phyloP scores from a whole-genome alignment of 495 filamentous ascomycete species.

The Neurospora sp. region DNA sequence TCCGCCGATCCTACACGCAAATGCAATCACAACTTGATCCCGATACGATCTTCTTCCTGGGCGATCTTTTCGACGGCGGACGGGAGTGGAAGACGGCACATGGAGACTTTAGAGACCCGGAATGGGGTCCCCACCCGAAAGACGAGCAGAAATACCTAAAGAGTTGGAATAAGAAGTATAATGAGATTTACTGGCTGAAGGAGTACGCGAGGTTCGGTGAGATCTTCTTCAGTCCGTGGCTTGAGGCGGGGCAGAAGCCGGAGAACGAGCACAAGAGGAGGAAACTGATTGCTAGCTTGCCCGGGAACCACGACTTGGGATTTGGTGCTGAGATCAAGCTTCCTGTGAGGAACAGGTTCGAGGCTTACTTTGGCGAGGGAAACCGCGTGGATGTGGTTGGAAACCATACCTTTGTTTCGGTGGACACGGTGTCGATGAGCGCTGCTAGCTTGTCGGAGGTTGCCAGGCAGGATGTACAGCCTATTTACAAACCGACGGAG shows the following conservation, averaged over 20 bases:
- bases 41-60: constrained; percentile 79
- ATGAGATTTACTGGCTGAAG: constrained; percentile 66
- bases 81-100: constrained; percentile 77
- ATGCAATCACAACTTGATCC: constrained; percentile 63
- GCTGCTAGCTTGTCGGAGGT: constrained; percentile 41
- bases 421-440: constrained; percentile 81
- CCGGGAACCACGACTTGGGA: constrained; percentile 96
- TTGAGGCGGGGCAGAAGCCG: constrained; percentile 24
- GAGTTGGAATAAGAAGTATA: constrained; percentile 62
- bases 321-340: constrained; percentile 77
- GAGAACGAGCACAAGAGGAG: constrained; percentile 36
- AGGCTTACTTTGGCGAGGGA: constrained; percentile 78
- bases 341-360: constrained; percentile 69
- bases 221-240: constrained; percentile 66
- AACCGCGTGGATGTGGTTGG: constrained; percentile 84
- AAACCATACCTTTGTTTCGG: constrained; percentile 89
- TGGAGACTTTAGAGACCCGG: constrained; percentile 49
- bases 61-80: constrained; percentile 93
- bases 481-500: constrained; percentile 64
- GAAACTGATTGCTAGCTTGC: constrained; percentile 69
- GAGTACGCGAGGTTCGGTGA: constrained; percentile 72
- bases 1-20: constrained; percentile 64
- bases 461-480: constrained; percentile 34
- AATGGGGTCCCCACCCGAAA: constrained; percentile 41
- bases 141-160: constrained; percentile 42